Percentiles rank a stretch among this genome's conserved stretches.
Evolutionary conservation across 176 grass and related monocot species (phyloP).

Genomic region (Aegilops sharonensis): DNA sequence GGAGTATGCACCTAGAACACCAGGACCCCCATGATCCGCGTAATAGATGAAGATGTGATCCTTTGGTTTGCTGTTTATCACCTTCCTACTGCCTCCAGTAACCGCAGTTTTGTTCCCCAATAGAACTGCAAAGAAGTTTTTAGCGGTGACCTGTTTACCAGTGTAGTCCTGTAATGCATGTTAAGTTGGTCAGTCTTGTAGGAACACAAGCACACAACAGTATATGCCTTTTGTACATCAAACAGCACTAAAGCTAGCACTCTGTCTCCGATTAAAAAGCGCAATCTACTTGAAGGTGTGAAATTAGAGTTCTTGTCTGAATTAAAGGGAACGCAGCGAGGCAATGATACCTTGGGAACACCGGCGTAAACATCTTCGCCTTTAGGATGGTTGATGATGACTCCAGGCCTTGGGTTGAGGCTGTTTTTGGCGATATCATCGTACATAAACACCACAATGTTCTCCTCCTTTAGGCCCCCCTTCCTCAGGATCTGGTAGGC

Average conservation of each 20-base stretch:
- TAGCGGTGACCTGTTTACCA: constrained; percentile 56
- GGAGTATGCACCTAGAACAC: constrained; percentile 70
- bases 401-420: constrained; percentile 65
- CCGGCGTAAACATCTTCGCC: constrained; percentile 75
- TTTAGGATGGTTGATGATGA: constrained; percentile 85
- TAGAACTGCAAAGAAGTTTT: constrained; percentile 82
- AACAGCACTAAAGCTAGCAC: background rate
- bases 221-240: background rate
- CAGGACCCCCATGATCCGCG: constrained; percentile 91
- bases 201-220: background rate
- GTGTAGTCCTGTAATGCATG: constrained; percentile 73
- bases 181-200: constrained; percentile 5
- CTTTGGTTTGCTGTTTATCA: constrained; percentile 75
- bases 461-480: constrained; percentile 79
- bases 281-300: background rate
- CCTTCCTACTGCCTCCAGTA: constrained; percentile 90
- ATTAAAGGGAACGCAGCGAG: background rate
- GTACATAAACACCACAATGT: constrained; percentile 93
- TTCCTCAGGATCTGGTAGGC: constrained; percentile 76
- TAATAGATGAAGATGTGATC: constrained; percentile 98
- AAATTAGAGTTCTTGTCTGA: background rate
- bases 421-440: constrained; percentile 69
- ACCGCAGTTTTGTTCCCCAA: constrained; percentile 70
- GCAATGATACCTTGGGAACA: constrained; percentile 75
- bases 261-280: background rate